Percentiles rank a stretch among this genome's conserved stretches.
These are phyloP conservation scores for Dactylonectria estremocensis DNA, from an alignment of 2,329 filamentous ascomycete genomes.

Conservation along the genomic window DNA sequence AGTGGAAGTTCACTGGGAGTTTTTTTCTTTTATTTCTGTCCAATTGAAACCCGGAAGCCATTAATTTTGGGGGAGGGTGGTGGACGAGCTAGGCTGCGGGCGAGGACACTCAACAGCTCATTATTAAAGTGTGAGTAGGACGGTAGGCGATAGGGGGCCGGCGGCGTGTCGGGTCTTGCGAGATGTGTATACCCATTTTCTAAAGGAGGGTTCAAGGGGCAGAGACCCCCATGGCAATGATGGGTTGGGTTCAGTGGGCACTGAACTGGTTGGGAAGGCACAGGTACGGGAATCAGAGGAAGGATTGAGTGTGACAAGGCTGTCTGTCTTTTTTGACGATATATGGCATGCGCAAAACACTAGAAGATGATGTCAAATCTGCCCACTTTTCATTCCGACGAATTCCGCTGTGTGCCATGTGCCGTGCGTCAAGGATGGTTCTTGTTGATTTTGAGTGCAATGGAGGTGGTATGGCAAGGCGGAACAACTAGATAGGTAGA, in stretches of 20 bases:
- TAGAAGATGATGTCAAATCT: slow-evolving; percentile 21
- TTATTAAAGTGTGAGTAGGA: not conserved
- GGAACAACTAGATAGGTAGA: not conserved
- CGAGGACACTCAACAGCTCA: slow-evolving; percentile 18
- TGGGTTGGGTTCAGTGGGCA: slow-evolving; percentile 25
- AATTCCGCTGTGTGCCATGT: not conserved
- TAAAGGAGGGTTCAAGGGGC: slow-evolving; percentile 30
- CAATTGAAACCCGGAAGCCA: slow-evolving; percentile 37
- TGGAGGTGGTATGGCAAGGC: not conserved
- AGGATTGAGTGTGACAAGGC: slow-evolving; percentile 20
- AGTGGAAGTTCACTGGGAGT: slow-evolving; percentile 35
- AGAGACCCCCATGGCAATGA: slow-evolving; percentile 20
- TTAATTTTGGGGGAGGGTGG: slow-evolving; percentile 41
- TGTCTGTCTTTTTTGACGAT: slow-evolving; percentile 26
- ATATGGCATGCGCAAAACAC: slow-evolving; percentile 17
- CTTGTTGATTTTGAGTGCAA: not conserved
- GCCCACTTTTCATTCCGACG: not conserved
- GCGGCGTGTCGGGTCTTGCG: slow-evolving; percentile 33
- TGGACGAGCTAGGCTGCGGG: slow-evolving; percentile 31
- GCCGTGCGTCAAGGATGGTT: too few species aligned
- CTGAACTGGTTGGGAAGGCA: slow-evolving; percentile 30
- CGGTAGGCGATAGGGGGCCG: not conserved
- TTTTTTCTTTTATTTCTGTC: slow-evolving; percentile 29
- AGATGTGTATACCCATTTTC: slow-evolving; percentile 54
- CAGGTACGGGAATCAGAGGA: slow-evolving; percentile 12